phyloP scores from a whole-genome alignment of 2,329 filamentous ascomycete genomes.

The Ophiostoma triangulosporum region DNA sequence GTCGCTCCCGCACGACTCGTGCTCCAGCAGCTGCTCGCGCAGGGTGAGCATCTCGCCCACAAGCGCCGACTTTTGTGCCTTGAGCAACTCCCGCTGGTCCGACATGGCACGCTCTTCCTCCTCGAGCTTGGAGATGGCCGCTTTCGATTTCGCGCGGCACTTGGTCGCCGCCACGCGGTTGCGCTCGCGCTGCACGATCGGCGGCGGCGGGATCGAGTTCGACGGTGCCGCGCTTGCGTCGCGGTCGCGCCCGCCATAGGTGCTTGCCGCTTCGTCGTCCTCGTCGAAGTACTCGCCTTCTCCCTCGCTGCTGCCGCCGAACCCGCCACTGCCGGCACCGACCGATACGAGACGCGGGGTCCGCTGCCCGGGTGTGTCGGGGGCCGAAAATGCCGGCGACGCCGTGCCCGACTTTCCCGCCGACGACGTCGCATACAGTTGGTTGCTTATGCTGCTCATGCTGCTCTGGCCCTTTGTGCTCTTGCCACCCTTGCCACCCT shows the following conservation, averaged over 20 bases:
- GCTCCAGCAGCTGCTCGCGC: constrained; percentile 19
- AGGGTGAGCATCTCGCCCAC: constrained; percentile 20
- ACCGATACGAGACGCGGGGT: constrained; percentile 1
- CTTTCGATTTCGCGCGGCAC: constrained; percentile 20
- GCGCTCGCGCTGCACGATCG: constrained; percentile 12
- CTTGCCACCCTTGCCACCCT: no score
- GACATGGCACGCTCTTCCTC: constrained; percentile 14
- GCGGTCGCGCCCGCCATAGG: neutral
- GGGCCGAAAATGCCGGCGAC: constrained; percentile 5
- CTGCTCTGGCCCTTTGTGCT: neutral
- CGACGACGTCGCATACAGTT: neutral
- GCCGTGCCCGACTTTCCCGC: neutral
- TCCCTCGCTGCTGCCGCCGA: neutral
- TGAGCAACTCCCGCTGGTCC: constrained; percentile 13
- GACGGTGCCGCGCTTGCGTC: neutral
- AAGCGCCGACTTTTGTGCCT: constrained; percentile 14
- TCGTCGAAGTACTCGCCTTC: neutral
- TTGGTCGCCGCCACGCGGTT: constrained; percentile 20
- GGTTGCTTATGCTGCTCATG: neutral
- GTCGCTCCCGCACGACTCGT: constrained; percentile 17
- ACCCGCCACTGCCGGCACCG: neutral
- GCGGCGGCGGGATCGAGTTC: neutral
- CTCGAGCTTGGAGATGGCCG: constrained; percentile 16
- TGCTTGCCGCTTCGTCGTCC: neutral
- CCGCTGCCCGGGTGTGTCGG: neutral